Evolutionary conservation across 352 stramenopile species (phyloP).

Genomic region (Pythium guiyangense): DNA sequence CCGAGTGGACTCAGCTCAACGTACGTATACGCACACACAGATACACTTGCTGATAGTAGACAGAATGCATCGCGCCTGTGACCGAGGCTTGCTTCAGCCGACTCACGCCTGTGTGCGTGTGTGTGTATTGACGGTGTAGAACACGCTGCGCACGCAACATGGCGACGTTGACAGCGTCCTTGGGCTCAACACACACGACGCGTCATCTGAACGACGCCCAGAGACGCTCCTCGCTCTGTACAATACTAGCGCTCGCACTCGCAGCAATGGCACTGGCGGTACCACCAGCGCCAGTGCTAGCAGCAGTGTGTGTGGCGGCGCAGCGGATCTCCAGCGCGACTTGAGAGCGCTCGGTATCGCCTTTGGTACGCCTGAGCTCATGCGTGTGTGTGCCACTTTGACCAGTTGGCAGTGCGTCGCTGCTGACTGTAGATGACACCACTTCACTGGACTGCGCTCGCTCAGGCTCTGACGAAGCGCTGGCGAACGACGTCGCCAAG

Average conservation of each 20-base stretch:
- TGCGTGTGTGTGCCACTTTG: too few species aligned
- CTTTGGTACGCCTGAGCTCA: slow-evolving; percentile 33
- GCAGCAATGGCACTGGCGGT: too few species aligned
- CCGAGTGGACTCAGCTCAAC: slow-evolving; percentile 33
- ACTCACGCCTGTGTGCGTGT: too few species aligned
- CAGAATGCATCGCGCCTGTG: background rate
- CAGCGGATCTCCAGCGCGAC: slow-evolving; percentile 25
- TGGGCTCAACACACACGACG: background rate
- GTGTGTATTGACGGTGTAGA: slow-evolving; percentile 1
- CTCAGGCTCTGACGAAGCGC: slow-evolving; percentile 16
- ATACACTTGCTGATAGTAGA: background rate
- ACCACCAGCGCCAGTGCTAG: too few species aligned
- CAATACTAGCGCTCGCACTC: slow-evolving; percentile 10
- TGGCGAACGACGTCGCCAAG: slow-evolving; percentile 16
- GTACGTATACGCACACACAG: slow-evolving; percentile 21
- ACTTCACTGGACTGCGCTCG: background rate
- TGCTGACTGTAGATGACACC: too few species aligned
- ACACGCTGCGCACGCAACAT: slow-evolving; percentile 23
- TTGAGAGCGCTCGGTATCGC: slow-evolving; percentile 34
- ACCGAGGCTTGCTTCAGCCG: too few species aligned
- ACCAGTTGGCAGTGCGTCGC: too few species aligned
- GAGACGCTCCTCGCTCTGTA: slow-evolving; percentile 27
- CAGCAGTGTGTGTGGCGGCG: too few species aligned
- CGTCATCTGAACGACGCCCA: background rate
- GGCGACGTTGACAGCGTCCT: slow-evolving; percentile 24